phyloP scores from a whole-genome alignment of 2,329 filamentous ascomycete species.

The Diplodia corticola region DNA sequence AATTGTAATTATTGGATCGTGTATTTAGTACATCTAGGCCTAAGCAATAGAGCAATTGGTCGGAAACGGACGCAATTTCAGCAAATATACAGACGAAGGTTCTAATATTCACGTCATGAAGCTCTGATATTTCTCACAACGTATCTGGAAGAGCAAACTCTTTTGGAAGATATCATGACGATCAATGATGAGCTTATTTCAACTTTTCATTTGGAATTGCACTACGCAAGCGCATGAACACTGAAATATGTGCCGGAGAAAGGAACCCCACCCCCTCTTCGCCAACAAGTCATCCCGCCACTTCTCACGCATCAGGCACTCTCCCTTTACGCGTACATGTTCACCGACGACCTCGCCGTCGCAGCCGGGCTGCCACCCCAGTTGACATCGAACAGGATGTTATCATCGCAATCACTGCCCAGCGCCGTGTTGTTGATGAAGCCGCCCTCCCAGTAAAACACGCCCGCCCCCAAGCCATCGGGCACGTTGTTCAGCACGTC shows the following conservation, averaged over 20 bases:
- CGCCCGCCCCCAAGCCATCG: slow-evolving; percentile 52
- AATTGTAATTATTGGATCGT: not conserved
- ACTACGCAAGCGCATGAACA: not conserved
- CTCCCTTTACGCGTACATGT: slow-evolving; percentile 43
- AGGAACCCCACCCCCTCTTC: not conserved
- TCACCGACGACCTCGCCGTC: slow-evolving; percentile 57
- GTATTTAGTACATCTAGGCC: too few relatives aligned
- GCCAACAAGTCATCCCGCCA: not conserved
- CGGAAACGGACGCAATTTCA: too few relatives aligned
- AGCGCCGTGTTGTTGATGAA: slow-evolving; percentile 67
- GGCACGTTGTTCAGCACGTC: slow-evolving; percentile 54
- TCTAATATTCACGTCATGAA: not conserved
- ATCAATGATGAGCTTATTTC: not conserved
- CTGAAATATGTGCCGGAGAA: not conserved
- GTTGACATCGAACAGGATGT: slow-evolving; percentile 53
- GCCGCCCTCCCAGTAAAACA: slow-evolving; percentile 75
- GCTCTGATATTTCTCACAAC: not conserved
- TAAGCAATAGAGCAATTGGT: too few relatives aligned
- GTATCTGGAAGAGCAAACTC: not conserved
- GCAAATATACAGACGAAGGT: not conserved
- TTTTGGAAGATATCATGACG: not conserved
- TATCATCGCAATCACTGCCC: slow-evolving; percentile 48
- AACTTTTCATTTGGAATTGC: not conserved
- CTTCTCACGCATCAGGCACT: not conserved
- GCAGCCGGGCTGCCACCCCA: slow-evolving; percentile 64